A percentile compares a stretch with the other conserved stretches of the same genome.
phyloP scores from a whole-genome alignment of 1,284 basidiomycete genomes.

The Ustilago esculenta region DNA sequence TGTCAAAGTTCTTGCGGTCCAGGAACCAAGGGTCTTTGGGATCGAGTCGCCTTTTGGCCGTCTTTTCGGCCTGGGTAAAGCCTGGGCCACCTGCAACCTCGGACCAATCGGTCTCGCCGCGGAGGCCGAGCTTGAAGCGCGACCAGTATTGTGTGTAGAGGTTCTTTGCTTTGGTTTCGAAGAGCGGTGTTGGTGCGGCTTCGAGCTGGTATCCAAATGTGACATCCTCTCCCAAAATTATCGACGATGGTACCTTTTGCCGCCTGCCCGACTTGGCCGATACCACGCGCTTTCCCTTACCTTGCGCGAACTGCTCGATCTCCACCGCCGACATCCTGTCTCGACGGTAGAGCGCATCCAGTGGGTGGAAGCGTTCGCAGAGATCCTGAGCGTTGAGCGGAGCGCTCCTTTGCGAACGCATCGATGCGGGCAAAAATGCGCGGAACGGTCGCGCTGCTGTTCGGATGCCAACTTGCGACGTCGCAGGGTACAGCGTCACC shows the following conservation, averaged over 20 bases:
- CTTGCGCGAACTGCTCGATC: slow-evolving; percentile 30
- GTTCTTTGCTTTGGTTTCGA: slow-evolving; percentile 34
- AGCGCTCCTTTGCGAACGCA: slow-evolving; percentile 22
- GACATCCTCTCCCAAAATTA: slow-evolving; percentile 37
- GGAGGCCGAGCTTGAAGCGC: slow-evolving; percentile 41
- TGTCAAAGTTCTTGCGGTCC: slow-evolving; percentile 48
- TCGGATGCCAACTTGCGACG: slow-evolving; percentile 31
- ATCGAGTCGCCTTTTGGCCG: slow-evolving; percentile 21
- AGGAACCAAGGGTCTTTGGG: slow-evolving; percentile 52
- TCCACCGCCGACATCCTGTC: slow-evolving; percentile 39
- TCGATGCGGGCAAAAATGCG: slow-evolving; percentile 23
- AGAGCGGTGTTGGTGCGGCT: slow-evolving; percentile 34
- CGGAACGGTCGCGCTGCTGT: slow-evolving; percentile 29
- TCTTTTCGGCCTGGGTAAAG: slow-evolving; percentile 13
- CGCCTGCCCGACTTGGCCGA: slow-evolving; percentile 16
- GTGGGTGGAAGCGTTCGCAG: slow-evolving; percentile 28
- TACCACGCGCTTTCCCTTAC: slow-evolving; percentile 24
- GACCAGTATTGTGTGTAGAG: slow-evolving; percentile 46
- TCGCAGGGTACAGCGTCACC: slow-evolving; percentile 46
- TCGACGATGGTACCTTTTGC: slow-evolving; percentile 36
- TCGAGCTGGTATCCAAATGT: slow-evolving; percentile 47
- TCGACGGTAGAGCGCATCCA: slow-evolving; percentile 32
- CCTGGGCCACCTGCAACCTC: slow-evolving; percentile 10
- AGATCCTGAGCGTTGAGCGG: slow-evolving; percentile 31
- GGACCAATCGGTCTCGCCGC: slow-evolving; percentile 43